A percentile compares a stretch with the other conserved stretches of the same genome.
These are phyloP conservation scores for Cladosporium sp. DNA, from an alignment of 2,329 filamentous ascomycete genomes.

Conservation along the genomic window DNA sequence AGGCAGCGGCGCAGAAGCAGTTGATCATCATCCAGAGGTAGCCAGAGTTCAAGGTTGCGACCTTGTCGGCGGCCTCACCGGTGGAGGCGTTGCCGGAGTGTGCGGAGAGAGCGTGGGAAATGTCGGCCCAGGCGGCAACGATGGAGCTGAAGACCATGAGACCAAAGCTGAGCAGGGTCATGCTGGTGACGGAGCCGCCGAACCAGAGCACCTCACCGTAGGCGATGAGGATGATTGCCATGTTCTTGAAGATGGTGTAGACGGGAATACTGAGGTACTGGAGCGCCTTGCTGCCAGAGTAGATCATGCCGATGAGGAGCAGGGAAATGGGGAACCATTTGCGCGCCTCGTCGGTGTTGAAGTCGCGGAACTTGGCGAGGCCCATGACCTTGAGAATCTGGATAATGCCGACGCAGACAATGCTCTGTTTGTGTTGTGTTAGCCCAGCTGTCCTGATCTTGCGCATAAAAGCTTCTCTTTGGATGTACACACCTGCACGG, in stretches of 20 bases:
- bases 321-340: slow-evolving; percentile 98
- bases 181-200: slow-evolving; percentile 82
- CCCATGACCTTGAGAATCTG: slow-evolving; percentile 77
- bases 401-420: slow-evolving; percentile 87
- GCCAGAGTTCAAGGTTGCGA: slow-evolving; percentile 89
- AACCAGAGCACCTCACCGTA: slow-evolving; percentile 99
- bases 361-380: slow-evolving; percentile 79
- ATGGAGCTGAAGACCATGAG: slow-evolving; percentile 95
- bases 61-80: slow-evolving; percentile 64
- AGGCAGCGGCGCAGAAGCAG: slow-evolving; percentile 89
- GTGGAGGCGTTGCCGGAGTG: slow-evolving; percentile 50
- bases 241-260: slow-evolving; percentile 99
- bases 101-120: slow-evolving; percentile 73
- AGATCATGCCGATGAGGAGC: slow-evolving; percentile 98
- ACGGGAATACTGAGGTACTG: slow-evolving; percentile 97
- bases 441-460: slow-evolving; percentile 9
- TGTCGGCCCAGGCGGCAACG: slow-evolving; percentile 96
- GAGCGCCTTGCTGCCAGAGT: slow-evolving; percentile 92
- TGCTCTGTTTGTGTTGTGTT: slow-evolving; percentile 59
- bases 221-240: slow-evolving; percentile 97
- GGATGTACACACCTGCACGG: slow-evolving; percentile 70
- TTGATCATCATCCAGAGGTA: slow-evolving; percentile 99
- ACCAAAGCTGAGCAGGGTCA: slow-evolving; percentile 90
- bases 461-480: background rate
- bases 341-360: slow-evolving; percentile 84